These are phyloP conservation scores for Peronospora belbahrii DNA, from an alignment of 352 stramenopile species.

Conservation along the genomic window DNA sequence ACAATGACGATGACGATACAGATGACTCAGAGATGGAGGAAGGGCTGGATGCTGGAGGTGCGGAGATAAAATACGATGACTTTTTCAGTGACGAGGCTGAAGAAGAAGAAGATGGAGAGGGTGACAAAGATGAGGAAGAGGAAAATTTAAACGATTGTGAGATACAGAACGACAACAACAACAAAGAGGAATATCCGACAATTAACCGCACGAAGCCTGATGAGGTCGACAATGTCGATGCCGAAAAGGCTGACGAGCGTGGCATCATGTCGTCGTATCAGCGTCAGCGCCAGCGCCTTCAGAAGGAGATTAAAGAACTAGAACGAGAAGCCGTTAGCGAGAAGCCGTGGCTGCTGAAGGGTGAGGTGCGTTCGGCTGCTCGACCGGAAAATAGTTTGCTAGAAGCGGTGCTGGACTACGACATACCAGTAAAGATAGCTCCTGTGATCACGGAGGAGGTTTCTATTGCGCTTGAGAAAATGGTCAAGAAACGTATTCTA, in stretches of 20 bases:
- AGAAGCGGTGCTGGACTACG: constrained; percentile 90
- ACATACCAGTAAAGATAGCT: constrained; percentile 86
- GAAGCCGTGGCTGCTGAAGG: constrained; percentile 91
- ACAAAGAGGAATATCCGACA: constrained; percentile 50
- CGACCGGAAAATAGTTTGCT: constrained; percentile 91
- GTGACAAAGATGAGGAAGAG: constrained; percentile 37
- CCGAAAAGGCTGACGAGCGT: constrained; percentile 66
- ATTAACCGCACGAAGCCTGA: constrained; percentile 45
- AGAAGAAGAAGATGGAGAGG: constrained; percentile 32
- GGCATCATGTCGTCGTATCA: constrained; percentile 78
- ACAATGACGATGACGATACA: constrained; percentile 37
- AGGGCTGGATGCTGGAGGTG: constrained; percentile 41
- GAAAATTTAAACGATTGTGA: constrained; percentile 47
- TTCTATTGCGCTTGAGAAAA: constrained; percentile 87
- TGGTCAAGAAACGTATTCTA: constrained; percentile 92
- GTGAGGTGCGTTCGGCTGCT: constrained; percentile 80
- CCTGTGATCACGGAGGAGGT: constrained; percentile 90
- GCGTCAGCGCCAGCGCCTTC: constrained; percentile 51
- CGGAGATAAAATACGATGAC: constrained; percentile 52
- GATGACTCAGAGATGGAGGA: constrained; percentile 48
- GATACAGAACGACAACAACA: constrained; percentile 31
- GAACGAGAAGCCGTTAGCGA: constrained; percentile 87
- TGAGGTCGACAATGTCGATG: constrained; percentile 51
- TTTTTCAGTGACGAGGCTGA: constrained; percentile 49
- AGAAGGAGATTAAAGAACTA: constrained; percentile 82